Percentiles rank a stretch among this genome's conserved stretches.
Conservation (phyloP, 1,284 basidiomycete genomes). For the Apiotrichum sp. region DNA sequence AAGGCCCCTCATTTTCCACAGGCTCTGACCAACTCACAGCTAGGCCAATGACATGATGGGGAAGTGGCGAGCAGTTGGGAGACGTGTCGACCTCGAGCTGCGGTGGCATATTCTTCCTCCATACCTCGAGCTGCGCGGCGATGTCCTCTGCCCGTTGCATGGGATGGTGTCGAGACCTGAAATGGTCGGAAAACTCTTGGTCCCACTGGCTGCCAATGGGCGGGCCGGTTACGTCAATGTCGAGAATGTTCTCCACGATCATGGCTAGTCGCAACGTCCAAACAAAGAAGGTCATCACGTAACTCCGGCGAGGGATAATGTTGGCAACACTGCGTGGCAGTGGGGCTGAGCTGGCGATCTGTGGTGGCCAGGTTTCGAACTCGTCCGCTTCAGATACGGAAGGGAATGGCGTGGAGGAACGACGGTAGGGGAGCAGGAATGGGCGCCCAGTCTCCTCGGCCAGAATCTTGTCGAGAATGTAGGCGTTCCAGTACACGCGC, state of each 20-base stretch:
- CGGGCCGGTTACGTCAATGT: slow-evolving; percentile 30
- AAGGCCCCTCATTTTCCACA: too few relatives aligned
- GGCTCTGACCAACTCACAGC: slow-evolving; percentile 22
- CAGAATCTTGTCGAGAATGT: slow-evolving; percentile 47
- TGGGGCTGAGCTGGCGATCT: slow-evolving; percentile 20
- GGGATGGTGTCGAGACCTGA: slow-evolving; percentile 1
- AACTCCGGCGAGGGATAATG: slow-evolving; percentile 24
- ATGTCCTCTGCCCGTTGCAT: slow-evolving; percentile 18
- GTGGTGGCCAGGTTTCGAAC: slow-evolving; percentile 45
- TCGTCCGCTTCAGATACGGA: slow-evolving; percentile 47
- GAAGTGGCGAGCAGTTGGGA: slow-evolving; percentile 23
- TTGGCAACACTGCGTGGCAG: slow-evolving; percentile 21
- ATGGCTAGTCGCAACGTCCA: slow-evolving; percentile 38
- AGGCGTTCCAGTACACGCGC: slow-evolving; percentile 47
- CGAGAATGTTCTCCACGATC: slow-evolving; percentile 40
- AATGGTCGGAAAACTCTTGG: slow-evolving; percentile 4
- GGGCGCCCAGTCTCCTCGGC: slow-evolving; percentile 48
- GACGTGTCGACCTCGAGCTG: slow-evolving; percentile 24
- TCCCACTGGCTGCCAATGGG: slow-evolving; percentile 13
- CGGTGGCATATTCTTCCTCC: slow-evolving; percentile 24
- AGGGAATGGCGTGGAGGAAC: slow-evolving; percentile 44
- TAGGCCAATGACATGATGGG: slow-evolving; percentile 36
- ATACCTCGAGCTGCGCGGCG: slow-evolving; percentile 25
- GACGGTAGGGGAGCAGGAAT: slow-evolving; percentile 42
- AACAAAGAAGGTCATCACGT: slow-evolving; percentile 37